Conservation (phyloP, 192 early-diverging fungal genomes). For the Coemansia sp. region DNA sequence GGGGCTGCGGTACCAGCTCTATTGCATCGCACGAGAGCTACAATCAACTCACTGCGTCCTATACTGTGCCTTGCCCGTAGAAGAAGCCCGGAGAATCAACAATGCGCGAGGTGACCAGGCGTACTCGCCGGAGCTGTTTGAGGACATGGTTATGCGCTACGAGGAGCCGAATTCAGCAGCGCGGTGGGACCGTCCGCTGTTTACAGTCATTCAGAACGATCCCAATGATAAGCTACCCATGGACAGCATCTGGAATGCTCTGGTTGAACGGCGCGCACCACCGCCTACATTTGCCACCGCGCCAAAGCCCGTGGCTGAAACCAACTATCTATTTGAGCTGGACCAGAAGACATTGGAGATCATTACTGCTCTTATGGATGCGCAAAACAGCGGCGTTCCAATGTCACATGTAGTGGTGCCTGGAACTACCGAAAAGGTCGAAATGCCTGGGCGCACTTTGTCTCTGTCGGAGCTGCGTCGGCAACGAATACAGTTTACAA, state of each 20-base stretch:
- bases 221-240: slow-evolving; percentile 52
- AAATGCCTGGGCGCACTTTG: slow-evolving; percentile 69
- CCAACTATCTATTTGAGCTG: slow-evolving; percentile 89
- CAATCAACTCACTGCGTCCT: slow-evolving; percentile 85
- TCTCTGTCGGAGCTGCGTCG: slow-evolving; percentile 80
- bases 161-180: slow-evolving; percentile 91
- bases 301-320: slow-evolving; percentile 82
- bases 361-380: slow-evolving; percentile 71
- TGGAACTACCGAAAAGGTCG: slow-evolving; percentile 32
- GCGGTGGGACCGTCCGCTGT: slow-evolving; percentile 96
- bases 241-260: slow-evolving; percentile 71
- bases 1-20: slow-evolving; percentile 95
- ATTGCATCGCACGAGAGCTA: slow-evolving; percentile 80
- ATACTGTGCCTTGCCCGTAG: slow-evolving; percentile 62
- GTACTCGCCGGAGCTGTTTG: slow-evolving; percentile 57
- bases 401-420: slow-evolving; percentile 62
- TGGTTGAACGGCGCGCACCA: slow-evolving; percentile 69
- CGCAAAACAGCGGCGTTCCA: slow-evolving; percentile 66
- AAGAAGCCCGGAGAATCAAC: slow-evolving; percentile 60
- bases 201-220: slow-evolving; percentile 79
- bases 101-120: slow-evolving; percentile 32
- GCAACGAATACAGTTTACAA: slow-evolving; percentile 76
- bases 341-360: slow-evolving; percentile 80
- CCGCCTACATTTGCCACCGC: slow-evolving; percentile 87
- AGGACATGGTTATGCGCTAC: slow-evolving; percentile 79